phyloP scores from a whole-genome alignment of 164 flowering plant species.

The Amborella trichopoda region DNA sequence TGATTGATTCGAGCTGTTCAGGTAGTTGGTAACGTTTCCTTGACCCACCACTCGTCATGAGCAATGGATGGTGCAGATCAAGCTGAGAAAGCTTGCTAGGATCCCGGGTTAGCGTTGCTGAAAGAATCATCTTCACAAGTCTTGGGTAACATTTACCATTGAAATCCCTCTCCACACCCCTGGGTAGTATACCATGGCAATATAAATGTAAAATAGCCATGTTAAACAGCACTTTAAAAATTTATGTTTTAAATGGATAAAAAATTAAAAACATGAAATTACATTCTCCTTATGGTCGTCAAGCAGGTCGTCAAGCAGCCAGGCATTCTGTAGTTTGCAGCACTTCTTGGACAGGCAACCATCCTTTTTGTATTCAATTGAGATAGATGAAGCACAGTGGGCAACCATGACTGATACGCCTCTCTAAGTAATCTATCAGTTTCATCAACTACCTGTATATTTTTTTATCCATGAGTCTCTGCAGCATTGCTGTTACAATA shows the following conservation, averaged over 20 bases:
- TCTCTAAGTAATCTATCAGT: constrained; percentile 81
- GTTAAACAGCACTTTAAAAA: not conserved
- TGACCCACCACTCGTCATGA: constrained; percentile 52
- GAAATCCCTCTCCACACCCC: constrained; percentile 83
- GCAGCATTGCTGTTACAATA: too few species aligned
- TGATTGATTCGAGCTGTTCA: constrained; percentile 56
- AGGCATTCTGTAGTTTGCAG: constrained; percentile 6
- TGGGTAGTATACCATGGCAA: too few species aligned
- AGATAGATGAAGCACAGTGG: constrained; percentile 62
- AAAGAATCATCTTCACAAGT: constrained; percentile 75
- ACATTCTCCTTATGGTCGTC: constrained; percentile 61
- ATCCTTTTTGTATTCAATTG: too few species aligned
- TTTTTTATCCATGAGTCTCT: too few species aligned
- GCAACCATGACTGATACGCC: constrained; percentile 92
- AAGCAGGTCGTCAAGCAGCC: constrained; percentile 23
- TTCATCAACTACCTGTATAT: constrained; percentile 87
- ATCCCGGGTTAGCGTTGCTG: constrained; percentile 88
- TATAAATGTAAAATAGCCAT: not conserved
- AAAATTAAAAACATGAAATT: constrained; percentile 14
- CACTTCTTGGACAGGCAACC: constrained; percentile 21
- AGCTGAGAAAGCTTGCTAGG: constrained; percentile 91
- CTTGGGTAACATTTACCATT: constrained; percentile 64
- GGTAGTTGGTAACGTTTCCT: constrained; percentile 59
- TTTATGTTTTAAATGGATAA: not conserved
- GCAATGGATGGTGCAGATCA: constrained; percentile 76